Evolutionary conservation across 2,329 filamentous ascomycete genomes (phyloP).

Genomic region (Colletotrichum acutatum): DNA sequence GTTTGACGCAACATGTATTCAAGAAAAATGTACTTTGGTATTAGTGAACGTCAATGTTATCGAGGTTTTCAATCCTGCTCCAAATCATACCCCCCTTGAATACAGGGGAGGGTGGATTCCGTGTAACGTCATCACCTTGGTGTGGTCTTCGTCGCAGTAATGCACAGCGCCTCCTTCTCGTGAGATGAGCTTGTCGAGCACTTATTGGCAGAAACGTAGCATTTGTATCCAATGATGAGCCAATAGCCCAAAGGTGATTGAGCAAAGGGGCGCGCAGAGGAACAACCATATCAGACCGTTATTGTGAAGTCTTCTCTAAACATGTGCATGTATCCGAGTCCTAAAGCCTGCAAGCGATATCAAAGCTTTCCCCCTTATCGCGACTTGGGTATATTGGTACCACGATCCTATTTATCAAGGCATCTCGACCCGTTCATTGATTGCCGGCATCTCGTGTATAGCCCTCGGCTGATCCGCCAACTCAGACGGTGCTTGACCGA

Average conservation of each 20-base stretch:
- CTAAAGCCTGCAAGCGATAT: background rate
- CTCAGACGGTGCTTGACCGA: background rate
- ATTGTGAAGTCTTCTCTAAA: background rate
- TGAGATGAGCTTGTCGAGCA: too few relatives aligned
- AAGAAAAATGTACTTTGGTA: too few relatives aligned
- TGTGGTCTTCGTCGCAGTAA: too few relatives aligned
- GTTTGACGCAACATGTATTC: too few relatives aligned
- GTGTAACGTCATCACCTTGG: too few relatives aligned
- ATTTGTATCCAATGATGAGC: background rate
- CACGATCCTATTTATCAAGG: background rate
- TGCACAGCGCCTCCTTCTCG: too few relatives aligned
- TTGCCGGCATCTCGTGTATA: slow-evolving; percentile 27
- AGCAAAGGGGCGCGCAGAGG: too few relatives aligned
- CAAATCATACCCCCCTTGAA: too few relatives aligned
- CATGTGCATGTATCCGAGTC: background rate
- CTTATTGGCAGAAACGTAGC: too few relatives aligned
- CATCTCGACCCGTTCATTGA: slow-evolving; percentile 15
- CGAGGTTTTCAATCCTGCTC: too few relatives aligned
- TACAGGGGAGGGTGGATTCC: too few relatives aligned
- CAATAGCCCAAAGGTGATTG: background rate
- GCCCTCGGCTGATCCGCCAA: background rate
- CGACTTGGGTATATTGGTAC: background rate
- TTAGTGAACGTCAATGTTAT: too few relatives aligned
- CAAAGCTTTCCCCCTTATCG: background rate
- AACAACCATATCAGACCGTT: background rate